Base-by-base conservation (phyloP, 163 green algal genomes). In the Scenedesmus sp. region DNA sequence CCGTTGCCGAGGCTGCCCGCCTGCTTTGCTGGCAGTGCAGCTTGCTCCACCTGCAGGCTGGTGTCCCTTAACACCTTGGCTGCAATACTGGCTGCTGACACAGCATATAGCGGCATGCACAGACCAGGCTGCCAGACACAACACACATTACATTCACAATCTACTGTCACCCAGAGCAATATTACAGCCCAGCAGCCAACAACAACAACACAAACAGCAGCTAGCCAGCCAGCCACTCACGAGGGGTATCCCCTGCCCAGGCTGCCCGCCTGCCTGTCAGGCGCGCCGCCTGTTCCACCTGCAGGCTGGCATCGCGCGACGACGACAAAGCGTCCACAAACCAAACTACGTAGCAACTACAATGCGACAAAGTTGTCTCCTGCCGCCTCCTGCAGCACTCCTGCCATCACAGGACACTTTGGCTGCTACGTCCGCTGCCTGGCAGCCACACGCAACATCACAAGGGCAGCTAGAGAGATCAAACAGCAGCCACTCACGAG, bases 71-170 rank as follows among this genome's bases (percentile, higher is more conserved):
- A 86, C 4, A 97, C 96, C 95, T 99, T 99, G 77, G 98, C 98
- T 12, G 97, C 98, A 70, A 99, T 99, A 92, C 90, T 97, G 20
- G 98, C 98, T 12, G 97, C 97, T 67, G 91, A 96, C 23, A 99
- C 98, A 46, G 34, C 34, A 46, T 46, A 46, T 46, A 46, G 34
- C 34, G 34, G 34, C 34, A 46, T 46, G 34, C 34, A 46, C 34
- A 46, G 34, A 46, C 34, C 34, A 46, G 34, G 34, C 34, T 46
- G 34, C 34, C 34, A 1, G 34, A 46, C 34, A 46, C 34, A 46
- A 46, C 34, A 46, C 34, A 46, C 34, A 46, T 46, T 46, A 46
- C 34, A 46, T 46, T 46, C 34, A 46, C 34, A 46, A 46, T 26
- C 34, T 46, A 46, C 34, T 46, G 34, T 46, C 34, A 46, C 34